Percentiles rank a stretch among this genome's conserved stretches.
phyloP scores from a whole-genome alignment of 345 rosid genomes.

The Ricinus communis region DNA sequence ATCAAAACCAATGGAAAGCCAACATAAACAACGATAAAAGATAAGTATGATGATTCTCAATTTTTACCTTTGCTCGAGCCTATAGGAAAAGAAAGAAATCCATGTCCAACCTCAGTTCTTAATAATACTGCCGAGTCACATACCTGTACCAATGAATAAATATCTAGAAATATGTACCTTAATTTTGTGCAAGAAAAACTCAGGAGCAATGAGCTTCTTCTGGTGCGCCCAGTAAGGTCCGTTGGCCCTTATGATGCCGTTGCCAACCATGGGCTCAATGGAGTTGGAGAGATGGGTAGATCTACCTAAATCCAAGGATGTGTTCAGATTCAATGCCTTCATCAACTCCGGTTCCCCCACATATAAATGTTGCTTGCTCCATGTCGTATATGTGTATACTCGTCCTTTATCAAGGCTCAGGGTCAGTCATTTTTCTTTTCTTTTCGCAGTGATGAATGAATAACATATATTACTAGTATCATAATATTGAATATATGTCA shows the following conservation, averaged over 20 bases:
- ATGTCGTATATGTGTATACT: conserved; percentile 28
- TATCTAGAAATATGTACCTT: conserved; percentile 30
- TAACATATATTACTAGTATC: too few relatives aligned
- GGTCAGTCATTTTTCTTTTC: too few relatives aligned
- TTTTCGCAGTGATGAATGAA: too few relatives aligned
- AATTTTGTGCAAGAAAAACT: conserved; percentile 29
- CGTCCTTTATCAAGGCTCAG: conserved; percentile 18
- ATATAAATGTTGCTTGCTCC: conserved; percentile 25
- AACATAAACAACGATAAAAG: too few relatives aligned
- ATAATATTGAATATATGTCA: too few relatives aligned
- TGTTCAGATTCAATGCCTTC: conserved; percentile 26
- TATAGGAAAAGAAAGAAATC: too few relatives aligned
- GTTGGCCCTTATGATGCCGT: conserved; percentile 28
- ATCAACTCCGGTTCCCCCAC: conserved; percentile 16
- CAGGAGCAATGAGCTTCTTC: conserved; percentile 38
- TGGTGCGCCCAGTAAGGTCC: conserved; percentile 31
- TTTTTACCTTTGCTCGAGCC: too few relatives aligned
- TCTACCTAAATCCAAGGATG: conserved; percentile 30
- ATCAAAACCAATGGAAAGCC: too few relatives aligned
- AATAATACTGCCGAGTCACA: too few relatives aligned
- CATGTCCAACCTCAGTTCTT: too few relatives aligned
- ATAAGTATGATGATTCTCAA: too few relatives aligned
- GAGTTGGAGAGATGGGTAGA: conserved; percentile 13
- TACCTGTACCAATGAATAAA: too few relatives aligned
- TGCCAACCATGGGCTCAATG: conserved; percentile 25